Evolutionary conservation across 1,284 basidiomycete species (phyloP), one percentile per base, ranked within the genome.

Genomic region (Apiotrichum laibachii): DNA sequence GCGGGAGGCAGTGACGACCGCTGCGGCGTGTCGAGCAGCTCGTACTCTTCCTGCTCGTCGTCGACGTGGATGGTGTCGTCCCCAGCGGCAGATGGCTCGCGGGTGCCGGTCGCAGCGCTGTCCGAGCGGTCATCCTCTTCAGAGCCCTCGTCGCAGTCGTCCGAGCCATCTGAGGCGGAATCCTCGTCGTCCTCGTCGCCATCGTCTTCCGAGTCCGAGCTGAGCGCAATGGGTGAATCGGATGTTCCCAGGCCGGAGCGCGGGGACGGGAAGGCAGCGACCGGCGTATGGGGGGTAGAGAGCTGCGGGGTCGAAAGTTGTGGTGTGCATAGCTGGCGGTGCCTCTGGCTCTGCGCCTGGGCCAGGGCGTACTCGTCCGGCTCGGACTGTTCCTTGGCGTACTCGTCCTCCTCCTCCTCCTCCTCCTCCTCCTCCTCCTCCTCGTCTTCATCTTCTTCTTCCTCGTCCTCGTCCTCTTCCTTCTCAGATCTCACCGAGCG

Each of bases 131-230:
- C 22, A 8, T 26, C 45, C 8, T 9, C 12, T 2, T 46, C 45
- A 31, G 22, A 31, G 22, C 12, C 22, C 8, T 46, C 12, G 22
- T 22, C 45, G 22, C 7, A 7, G 13, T n/a, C 21, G 15, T 46
- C 12, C 22, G 5, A 22, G n/a, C 26, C 13, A 7, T 26, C 44
- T 18, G 21, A n/a, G 44, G 12, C 45, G 22, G 12, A 7, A 9
- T 22, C 43, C 43, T 45, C 44, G 44, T 57, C 59, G 31, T 61
- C 50, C 31, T 57, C 54, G 31, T 53, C 54, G 3, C 58, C 59
- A 2, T 56, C 52, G 19, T 59, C 58, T 9, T 48, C 50, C 8
- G 49, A 40, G 22, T 26, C 49, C 18, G 50, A 51, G 12, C 18
- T 2, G 15, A 42, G 22, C 8, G 19, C 37, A 11, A 42, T 42